Base-by-base conservation (phyloP, 2,329 filamentous ascomycete genomes). In the Pseudopyrenochaeta lycopersici region DNA sequence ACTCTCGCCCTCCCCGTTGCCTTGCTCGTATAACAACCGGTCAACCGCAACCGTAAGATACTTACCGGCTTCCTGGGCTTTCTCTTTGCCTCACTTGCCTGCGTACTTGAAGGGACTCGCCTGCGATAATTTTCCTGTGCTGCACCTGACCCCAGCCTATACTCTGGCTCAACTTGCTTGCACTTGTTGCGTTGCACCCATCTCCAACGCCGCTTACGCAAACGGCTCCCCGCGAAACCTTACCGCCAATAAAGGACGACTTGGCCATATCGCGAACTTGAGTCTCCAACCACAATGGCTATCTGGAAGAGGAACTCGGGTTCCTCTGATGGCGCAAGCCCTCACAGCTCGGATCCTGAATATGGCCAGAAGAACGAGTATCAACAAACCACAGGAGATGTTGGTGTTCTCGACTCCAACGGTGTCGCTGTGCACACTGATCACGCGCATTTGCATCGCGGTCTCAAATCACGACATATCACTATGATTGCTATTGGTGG, bases 401-500 rank as follows among this genome's bases (percentile, higher is more conserved):
- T 55, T 1, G 54, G 56, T 7, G 45, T 48, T 3, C 40, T 68
- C 6, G 59, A 58, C 31, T 30, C 43, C 30, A 66, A 74, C 55
- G 72, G 71, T 30, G 66, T 62, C 23, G 59, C 63, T 18, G n/a
- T 62, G 2, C 64, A 73, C 51, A 9, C 40, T 1, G 73, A 74
- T 46, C 56, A 71, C 33, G n/a, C 50, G 45, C 68, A 79, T 55
- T 74, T 85, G 41, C 80, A 83, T 57, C 81, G 83, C 61, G 82
- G 81, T 39, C 76, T 85, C 18, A 80, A 81, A 57, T 80, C 82
- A 31, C 76, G 83, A 43, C 83, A 85, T 55, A 82, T 85, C 50
- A 81, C 82, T 65, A 86, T 86, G 84, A 86, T 86, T 76, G 89
- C 89, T 62, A 89, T 91, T 54, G 89, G 89, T 67, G 90, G 90